Evolutionary conservation across 164 flowering plant genomes (phyloP).

Genomic region (Stephania yunnanensis): DNA sequence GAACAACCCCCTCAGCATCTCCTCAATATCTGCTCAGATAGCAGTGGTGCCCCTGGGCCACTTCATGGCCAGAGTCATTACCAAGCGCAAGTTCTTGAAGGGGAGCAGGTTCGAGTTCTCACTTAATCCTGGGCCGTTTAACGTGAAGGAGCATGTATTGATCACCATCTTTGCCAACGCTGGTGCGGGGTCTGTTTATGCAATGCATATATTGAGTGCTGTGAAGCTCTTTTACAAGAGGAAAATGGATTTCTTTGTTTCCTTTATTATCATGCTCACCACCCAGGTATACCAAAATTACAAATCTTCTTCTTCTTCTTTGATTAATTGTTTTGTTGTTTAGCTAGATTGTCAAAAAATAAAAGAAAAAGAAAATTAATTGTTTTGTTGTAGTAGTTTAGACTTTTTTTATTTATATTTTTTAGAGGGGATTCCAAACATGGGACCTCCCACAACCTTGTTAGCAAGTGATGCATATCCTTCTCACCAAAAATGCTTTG

Average conservation of each 20-base stretch:
- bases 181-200: constrained; percentile 26
- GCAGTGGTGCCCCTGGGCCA: constrained; percentile 26
- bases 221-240: constrained; percentile 23
- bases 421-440: too few relatives aligned
- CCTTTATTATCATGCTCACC: constrained; percentile 17
- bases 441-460: too few relatives aligned
- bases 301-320: too few relatives aligned
- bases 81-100: constrained; percentile 20
- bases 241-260: constrained; percentile 20
- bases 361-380: too few relatives aligned
- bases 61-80: constrained; percentile 18
- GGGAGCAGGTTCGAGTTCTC: constrained; percentile 16
- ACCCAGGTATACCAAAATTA: constrained; percentile 9
- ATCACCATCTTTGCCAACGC: constrained; percentile 29
- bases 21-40: constrained; percentile 23
- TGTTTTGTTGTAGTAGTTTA: too few relatives aligned
- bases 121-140: constrained; percentile 26
- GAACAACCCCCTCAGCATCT: constrained; percentile 18
- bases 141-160: constrained; percentile 25
- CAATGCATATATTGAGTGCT: constrained; percentile 21
- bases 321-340: too few relatives aligned
- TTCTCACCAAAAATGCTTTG: too few relatives aligned
- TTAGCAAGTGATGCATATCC: too few relatives aligned
- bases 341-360: too few relatives aligned
- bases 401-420: too few relatives aligned